These are phyloP conservation scores for Aegilops speltoides DNA, from an alignment of 176 grass and related monocot species.

Conservation along the genomic window DNA sequence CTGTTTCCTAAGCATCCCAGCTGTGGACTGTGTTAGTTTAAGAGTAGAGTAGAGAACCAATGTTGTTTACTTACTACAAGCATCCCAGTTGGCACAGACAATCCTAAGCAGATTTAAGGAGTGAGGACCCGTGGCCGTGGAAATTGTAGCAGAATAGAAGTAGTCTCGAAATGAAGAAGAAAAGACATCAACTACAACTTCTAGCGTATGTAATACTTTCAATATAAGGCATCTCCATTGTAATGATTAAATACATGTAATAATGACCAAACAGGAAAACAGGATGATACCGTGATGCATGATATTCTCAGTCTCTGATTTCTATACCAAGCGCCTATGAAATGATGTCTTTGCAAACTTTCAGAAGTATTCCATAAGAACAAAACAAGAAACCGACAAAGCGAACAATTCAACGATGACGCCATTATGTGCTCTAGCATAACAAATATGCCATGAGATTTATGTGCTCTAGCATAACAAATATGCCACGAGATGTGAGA, in stretches of 20 bases:
- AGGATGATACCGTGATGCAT: neutral
- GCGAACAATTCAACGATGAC: neutral
- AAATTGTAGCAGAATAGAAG: neutral
- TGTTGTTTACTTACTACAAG: conserved; percentile 21
- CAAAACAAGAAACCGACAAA: neutral
- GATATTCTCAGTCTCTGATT: neutral
- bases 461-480: neutral
- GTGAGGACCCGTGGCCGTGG: neutral
- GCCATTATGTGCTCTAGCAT: neutral
- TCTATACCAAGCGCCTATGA: neutral
- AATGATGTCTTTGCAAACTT: neutral
- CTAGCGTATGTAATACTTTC: neutral
- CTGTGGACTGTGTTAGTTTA: neutral
- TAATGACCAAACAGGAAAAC: conserved; percentile 4
- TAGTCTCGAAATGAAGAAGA: neutral
- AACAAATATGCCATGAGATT: neutral
- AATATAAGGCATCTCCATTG: neutral
- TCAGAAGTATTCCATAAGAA: neutral
- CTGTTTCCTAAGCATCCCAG: neutral
- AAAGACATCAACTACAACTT: neutral
- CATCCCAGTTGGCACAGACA: conserved; percentile 12
- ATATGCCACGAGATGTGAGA: neutral
- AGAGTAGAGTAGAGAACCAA: neutral
- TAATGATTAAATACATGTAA: neutral
- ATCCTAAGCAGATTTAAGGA: conserved; percentile 5